phyloP scores from a whole-genome alignment of 768 basidiomycete genomes.

The Coprinellus aureogranulatus region DNA sequence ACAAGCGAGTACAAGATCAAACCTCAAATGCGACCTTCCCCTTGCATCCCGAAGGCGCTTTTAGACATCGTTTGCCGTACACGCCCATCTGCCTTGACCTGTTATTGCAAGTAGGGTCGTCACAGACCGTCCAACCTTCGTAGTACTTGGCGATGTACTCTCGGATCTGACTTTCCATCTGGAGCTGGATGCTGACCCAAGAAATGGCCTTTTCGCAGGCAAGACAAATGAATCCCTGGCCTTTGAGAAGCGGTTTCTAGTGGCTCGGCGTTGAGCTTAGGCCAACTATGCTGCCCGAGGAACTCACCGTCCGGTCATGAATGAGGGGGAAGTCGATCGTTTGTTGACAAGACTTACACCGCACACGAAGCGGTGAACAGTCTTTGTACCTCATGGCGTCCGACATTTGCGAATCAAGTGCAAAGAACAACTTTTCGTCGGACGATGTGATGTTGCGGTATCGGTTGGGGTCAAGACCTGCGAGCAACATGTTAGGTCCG shows the following conservation, averaged over 20 bases:
- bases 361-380: conserved; percentile 64
- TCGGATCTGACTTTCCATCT: conserved; percentile 86
- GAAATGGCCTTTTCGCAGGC: conserved; percentile 56
- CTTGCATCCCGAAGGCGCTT: conserved; percentile 50
- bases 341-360: conserved; percentile 73
- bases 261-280: not conserved
- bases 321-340: conserved; percentile 58
- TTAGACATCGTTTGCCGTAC: conserved; percentile 80
- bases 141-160: conserved; percentile 78
- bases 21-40: conserved; percentile 78
- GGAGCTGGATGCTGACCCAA: conserved; percentile 66
- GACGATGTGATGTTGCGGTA: conserved; percentile 32
- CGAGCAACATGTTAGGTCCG: conserved; percentile 23
- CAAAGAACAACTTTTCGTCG: conserved; percentile 68
- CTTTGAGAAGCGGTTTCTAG: conserved; percentile 65
- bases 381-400: conserved; percentile 87
- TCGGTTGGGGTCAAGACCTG: conserved; percentile 32
- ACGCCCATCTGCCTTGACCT: conserved; percentile 94
- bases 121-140: conserved; percentile 83
- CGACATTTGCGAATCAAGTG: conserved; percentile 85
- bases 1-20: conserved; percentile 18
- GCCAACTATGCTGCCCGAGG: not conserved
- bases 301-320: conserved; percentile 54
- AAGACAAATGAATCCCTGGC: conserved; percentile 68
- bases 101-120: conserved; percentile 79